A percentile compares a stretch with the other conserved stretches of the same genome.
Conservation (phyloP, 1,284 basidiomycete species). For the Ustilago hordei region DNA sequence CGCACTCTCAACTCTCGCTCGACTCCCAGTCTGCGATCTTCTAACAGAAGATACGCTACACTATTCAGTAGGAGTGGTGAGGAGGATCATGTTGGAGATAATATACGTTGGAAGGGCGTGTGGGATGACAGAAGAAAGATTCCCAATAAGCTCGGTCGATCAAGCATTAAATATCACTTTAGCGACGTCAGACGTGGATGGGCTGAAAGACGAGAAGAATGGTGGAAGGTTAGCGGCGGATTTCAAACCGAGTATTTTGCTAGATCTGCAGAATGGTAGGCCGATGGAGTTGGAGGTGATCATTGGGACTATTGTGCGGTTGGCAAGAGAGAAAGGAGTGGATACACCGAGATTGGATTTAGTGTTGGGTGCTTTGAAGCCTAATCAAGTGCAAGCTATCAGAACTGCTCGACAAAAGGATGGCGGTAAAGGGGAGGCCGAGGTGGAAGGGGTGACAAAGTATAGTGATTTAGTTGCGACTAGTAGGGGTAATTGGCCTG, state of each 20-base stretch:
- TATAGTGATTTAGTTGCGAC: conserved; percentile 32
- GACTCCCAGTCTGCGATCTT: conserved; percentile 70
- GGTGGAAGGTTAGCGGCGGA: conserved; percentile 20
- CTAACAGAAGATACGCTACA: conserved; percentile 65
- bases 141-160: conserved; percentile 54
- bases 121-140: conserved; percentile 48
- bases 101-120: conserved; percentile 70
- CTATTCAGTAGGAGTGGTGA: conserved; percentile 69
- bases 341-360: conserved; percentile 63
- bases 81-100: conserved; percentile 71
- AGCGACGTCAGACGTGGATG: conserved; percentile 8
- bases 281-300: conserved; percentile 65
- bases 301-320: conserved; percentile 51
- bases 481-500: conserved; percentile 39
- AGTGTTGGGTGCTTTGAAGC: conserved; percentile 56
- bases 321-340: conserved; percentile 44
- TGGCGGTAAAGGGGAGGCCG: not conserved
- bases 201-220: conserved; percentile 4
- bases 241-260: conserved; percentile 64
- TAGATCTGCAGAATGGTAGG: conserved; percentile 60
- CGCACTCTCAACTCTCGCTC: conserved; percentile 70
- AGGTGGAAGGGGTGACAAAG: not conserved
- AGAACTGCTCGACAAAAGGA: conserved; percentile 5
- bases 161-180: conserved; percentile 53
- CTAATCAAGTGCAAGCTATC: conserved; percentile 50